These are phyloP conservation scores for Butyriboletus appendiculatus DNA, from an alignment of 1,284 basidiomycete species.

Conservation along the genomic window DNA sequence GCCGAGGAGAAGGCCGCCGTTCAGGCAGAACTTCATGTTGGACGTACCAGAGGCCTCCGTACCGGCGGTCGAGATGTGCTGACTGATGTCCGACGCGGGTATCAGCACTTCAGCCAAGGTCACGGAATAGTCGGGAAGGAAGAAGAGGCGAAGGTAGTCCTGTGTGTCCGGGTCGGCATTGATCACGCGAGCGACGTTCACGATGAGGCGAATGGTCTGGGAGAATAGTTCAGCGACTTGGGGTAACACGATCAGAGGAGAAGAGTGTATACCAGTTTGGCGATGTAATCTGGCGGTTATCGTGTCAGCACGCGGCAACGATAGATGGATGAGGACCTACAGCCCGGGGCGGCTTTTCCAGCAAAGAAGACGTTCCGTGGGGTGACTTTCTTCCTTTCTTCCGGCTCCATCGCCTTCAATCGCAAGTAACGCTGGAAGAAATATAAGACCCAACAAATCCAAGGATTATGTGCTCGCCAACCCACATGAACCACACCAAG, in stretches of 20 bases:
- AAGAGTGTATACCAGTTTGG: conserved; percentile 60
- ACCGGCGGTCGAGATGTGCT: conserved; percentile 93
- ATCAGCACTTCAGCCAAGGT: conserved; percentile 90
- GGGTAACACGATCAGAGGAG: not conserved
- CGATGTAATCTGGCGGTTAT: conserved; percentile 61
- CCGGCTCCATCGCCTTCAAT: conserved; percentile 77
- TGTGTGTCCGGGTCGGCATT: conserved; percentile 88
- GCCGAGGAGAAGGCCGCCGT: conserved; percentile 83
- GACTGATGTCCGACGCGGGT: conserved; percentile 88
- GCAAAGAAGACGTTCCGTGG: conserved; percentile 89
- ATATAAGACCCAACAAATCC: conserved; percentile 5
- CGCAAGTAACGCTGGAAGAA: conserved; percentile 69
- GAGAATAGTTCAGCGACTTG: conserved; percentile 2
- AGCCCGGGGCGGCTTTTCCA: conserved; percentile 84
- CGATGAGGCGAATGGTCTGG: conserved; percentile 88
- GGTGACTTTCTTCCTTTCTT: conserved; percentile 77
- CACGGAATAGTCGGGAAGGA: conserved; percentile 88
- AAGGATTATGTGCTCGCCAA: not conserved
- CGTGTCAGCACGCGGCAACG: conserved; percentile 6
- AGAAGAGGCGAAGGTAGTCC: conserved; percentile 79
- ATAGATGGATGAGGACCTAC: conserved; percentile 42
- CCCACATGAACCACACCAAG: conserved; percentile 82
- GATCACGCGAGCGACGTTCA: conserved; percentile 83
- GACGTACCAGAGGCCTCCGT: conserved; percentile 88
- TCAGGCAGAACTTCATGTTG: conserved; percentile 93